These are phyloP conservation scores for Cyberlindnera galapagoensis DNA, from an alignment of 805 yeast genomes.

Conservation along the genomic window DNA sequence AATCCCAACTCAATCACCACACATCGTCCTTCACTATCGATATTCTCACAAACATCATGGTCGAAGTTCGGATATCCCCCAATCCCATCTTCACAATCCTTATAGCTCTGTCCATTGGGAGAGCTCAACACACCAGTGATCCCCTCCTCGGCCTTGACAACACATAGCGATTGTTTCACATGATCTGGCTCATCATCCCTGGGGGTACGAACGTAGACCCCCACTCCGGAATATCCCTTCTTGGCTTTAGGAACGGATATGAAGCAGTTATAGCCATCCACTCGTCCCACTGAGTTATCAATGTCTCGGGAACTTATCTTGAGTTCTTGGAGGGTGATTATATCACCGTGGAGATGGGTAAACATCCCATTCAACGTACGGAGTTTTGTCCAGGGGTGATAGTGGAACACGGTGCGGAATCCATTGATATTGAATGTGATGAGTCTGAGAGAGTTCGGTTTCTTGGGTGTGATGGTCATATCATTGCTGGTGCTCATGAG, in stretches of 20 bases:
- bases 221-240: conserved; percentile 92
- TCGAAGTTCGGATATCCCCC: conserved; percentile 64
- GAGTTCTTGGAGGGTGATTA: conserved; percentile 82
- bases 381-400: conserved; percentile 73
- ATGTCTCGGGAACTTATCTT: conserved; percentile 54
- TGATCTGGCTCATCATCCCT: conserved; percentile 34
- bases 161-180: conserved; percentile 36
- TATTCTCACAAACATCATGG: conserved; percentile 30
- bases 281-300: conserved; percentile 39
- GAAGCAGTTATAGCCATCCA: conserved; percentile 55
- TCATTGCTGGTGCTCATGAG: no score
- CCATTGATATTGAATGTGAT: conserved; percentile 85
- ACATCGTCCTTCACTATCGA: conserved; percentile 86
- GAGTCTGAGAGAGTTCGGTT: no score
- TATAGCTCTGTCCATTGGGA: conserved; percentile 18
- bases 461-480: no score
- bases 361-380: conserved; percentile 37
- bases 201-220: conserved; percentile 62
- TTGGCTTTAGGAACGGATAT: conserved; percentile 60
- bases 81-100: conserved; percentile 30
- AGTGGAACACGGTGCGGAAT: conserved; percentile 67
- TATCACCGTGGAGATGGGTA: conserved; percentile 54
- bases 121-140: conserved; percentile 55
- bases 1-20: conserved; percentile 66
- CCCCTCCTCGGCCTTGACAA: conserved; percentile 83